Percentiles rank a stretch among this genome's conserved stretches.
These are phyloP conservation scores for Pseudisothecium myosuroides DNA, from an alignment of 225 moss, liverwort and hornwort species.

Conservation along the genomic window DNA sequence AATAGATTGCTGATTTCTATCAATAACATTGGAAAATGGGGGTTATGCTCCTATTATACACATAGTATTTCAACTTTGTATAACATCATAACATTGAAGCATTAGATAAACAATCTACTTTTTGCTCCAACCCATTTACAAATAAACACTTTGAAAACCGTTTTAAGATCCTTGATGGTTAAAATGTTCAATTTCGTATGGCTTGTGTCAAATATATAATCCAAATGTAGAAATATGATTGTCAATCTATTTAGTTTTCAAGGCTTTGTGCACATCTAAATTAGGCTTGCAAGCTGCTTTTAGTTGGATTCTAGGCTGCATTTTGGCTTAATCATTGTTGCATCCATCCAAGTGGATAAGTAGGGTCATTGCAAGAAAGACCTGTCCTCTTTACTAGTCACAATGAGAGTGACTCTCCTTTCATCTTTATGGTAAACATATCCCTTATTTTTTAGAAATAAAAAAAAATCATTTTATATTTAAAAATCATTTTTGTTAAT, in stretches of 20 bases:
- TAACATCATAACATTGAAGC: too few relatives aligned
- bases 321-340: neutral
- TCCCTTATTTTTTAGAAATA: too few relatives aligned
- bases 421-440: too few relatives aligned
- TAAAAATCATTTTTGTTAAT: too few relatives aligned
- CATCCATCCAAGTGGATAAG: neutral
- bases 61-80: neutral
- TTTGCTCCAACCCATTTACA: neutral
- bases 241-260: neutral
- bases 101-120: neutral
- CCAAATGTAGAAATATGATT: neutral
- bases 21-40: neutral
- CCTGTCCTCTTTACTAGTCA: too few relatives aligned
- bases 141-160: neutral
- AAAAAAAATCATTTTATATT: too few relatives aligned
- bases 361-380: too few relatives aligned
- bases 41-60: neutral
- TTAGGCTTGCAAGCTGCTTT: neutral
- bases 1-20: neutral
- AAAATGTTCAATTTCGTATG: neutral
- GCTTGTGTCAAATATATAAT: accelerated
- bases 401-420: too few relatives aligned
- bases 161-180: neutral
- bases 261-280: neutral
- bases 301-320: neutral